Percentiles rank a stretch among this genome's conserved stretches.
Conservation (phyloP, 2,329 filamentous ascomycete genomes). For the Periconia macrospinosa region DNA sequence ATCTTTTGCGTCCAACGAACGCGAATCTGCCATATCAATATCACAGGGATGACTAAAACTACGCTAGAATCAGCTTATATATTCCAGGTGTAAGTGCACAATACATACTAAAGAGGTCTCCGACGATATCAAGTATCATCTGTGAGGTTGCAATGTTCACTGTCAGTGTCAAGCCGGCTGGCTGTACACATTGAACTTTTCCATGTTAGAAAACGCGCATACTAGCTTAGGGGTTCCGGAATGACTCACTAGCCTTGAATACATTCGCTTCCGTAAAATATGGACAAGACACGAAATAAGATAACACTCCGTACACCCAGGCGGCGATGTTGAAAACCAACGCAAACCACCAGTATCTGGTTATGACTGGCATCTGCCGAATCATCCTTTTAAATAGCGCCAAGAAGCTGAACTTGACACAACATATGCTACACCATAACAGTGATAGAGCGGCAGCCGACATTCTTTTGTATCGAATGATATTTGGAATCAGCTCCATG, state of each 20-base stretch:
- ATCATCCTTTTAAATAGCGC: constrained; percentile 14
- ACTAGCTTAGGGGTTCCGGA: neutral
- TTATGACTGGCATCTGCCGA: neutral
- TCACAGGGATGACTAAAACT: neutral
- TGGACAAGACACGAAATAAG: neutral
- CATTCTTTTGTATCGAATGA: constrained; percentile 1
- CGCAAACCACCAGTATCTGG: constrained; percentile 3
- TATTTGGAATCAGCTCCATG: neutral
- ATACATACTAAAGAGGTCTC: neutral
- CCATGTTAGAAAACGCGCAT: neutral
- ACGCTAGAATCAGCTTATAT: neutral
- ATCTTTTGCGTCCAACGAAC: neutral
- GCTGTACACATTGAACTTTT: neutral
- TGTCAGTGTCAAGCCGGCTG: neutral
- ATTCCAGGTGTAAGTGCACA: too few relatives aligned
- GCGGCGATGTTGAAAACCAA: neutral
- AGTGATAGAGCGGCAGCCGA: constrained; percentile 2
- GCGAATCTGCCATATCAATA: neutral
- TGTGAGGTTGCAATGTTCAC: neutral
- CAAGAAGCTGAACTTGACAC: constrained; percentile 19
- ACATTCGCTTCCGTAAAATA: neutral
- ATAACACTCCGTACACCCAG: neutral
- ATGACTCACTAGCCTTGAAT: neutral
- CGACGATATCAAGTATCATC: neutral
- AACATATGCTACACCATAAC: constrained; percentile 10